Conservation (phyloP, 1,284 basidiomycete species). For the Apiotrichum mycotoxinovorans region DNA sequence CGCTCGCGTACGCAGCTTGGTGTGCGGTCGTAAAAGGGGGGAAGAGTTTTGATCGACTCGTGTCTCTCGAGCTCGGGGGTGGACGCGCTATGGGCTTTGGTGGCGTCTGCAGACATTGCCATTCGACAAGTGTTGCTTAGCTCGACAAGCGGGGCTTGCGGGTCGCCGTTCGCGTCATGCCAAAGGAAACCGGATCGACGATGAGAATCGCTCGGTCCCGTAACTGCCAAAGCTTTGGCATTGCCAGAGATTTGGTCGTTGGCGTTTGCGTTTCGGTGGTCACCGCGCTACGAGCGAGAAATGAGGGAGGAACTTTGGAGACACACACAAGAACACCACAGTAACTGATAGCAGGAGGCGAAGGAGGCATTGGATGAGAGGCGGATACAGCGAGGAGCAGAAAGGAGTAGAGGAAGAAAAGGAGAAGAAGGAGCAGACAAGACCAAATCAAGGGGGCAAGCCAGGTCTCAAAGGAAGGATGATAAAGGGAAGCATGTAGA, state of each 20-base stretch:
- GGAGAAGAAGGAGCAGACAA: no score
- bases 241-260: not conserved
- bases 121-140: not conserved
- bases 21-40: no score
- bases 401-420: no score
- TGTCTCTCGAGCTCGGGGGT: not conserved
- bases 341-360: not conserved
- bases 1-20: no score
- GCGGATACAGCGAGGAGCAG: not conserved
- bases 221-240: not conserved
- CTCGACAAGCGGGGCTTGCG: not conserved
- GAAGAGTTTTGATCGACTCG: not conserved
- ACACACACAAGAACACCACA: not conserved
- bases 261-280: not conserved
- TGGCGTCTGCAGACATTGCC: no score
- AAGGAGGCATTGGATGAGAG: not conserved
- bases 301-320: constrained; percentile 14
- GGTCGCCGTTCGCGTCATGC: no score
- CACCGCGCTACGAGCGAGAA: constrained; percentile 10
- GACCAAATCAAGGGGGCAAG: no score
- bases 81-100: not conserved
- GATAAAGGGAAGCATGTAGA: no score
- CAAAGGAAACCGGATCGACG: not conserved
- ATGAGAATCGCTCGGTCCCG: not conserved
- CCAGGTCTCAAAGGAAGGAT: no score